phyloP scores from a whole-genome alignment of 139 green algal genomes.

The Astrephomene gubernaculifera region DNA sequence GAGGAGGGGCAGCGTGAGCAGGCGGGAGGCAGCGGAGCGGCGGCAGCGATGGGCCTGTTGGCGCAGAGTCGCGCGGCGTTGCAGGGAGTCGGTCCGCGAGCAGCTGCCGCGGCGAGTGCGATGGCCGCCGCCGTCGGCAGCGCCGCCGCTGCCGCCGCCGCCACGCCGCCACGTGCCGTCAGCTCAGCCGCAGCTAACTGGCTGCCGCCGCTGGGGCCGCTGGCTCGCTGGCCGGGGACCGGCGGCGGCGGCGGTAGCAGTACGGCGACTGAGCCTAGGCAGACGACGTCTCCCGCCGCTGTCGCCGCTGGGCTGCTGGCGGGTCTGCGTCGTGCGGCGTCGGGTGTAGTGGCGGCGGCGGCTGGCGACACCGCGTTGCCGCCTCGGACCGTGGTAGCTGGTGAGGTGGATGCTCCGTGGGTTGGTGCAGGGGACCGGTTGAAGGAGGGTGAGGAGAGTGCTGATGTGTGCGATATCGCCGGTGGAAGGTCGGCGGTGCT shows the following conservation, averaged over 20 bases:
- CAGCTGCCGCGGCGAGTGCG: constrained; percentile 13
- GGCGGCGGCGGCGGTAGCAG: not conserved
- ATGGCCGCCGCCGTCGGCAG: not conserved
- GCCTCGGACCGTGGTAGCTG: no score
- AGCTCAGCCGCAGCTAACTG: not conserved
- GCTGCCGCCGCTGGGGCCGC: not conserved
- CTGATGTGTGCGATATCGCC: no score
- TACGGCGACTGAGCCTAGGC: not conserved
- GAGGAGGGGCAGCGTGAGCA: no score
- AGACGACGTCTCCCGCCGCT: not conserved
- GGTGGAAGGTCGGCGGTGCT: no score
- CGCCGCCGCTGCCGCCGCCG: constrained; percentile 21
- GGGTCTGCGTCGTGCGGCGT: no score
- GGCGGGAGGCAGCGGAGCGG: not conserved
- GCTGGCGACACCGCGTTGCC: no score
- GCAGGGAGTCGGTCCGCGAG: constrained; percentile 21
- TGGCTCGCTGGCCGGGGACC: not conserved
- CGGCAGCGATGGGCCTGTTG: not conserved
- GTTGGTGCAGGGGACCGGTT: no score
- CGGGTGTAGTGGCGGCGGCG: no score
- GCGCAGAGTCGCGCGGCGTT: constrained; percentile 27
- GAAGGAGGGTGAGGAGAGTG: no score
- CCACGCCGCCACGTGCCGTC: constrained; percentile 2
- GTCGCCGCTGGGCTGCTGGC: no score
- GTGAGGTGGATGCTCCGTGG: no score